Evolutionary conservation across 352 stramenopile genomes (phyloP), one percentile per base, ranked within the genome.

Genomic region (Globisporangium polare): DNA sequence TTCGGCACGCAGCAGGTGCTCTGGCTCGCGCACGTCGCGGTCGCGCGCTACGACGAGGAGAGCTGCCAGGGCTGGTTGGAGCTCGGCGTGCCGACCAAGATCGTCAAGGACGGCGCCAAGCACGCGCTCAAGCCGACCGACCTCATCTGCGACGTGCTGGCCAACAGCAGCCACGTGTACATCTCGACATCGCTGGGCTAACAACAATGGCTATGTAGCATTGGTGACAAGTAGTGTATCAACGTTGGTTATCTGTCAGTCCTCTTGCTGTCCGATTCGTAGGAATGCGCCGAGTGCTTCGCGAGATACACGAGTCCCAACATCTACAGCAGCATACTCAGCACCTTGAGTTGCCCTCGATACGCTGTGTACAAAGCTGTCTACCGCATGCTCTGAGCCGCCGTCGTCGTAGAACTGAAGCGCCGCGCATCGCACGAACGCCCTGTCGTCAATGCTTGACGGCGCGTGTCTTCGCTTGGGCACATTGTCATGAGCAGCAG

Each of bases 1-100:
- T 88, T 88, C 20, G 81, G 80, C 37, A 90, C 79, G 29, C 83
- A 92, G 62, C 78, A 88, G 53, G 73, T 92, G 20, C 37, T 80
- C 27, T 92, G 83, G 83, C 64, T 92, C 18, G 83, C 77, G 27
- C 68, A 90, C 51, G 81, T 92, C 29, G 81, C 74, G 22, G 86
- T 92, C 65, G 83, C 83, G 46, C 70, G 79, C 5, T 90, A 81
- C 65, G 81, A 84, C 42, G 80, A 89, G 18, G 71, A 79, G 22
- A 47, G 39, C 2, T 84, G 65, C 20, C 67, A 85, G 35, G 78
- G 83, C 13, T 92, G 83, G 83, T 47, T 80, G n/a, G 51, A 76
- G 42, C 65, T 90, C 6, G 80, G 83, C 22, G 63, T 84, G 8
- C 76, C 75, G 4, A 77, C 64, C 0, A 67, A 70, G 33, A 73